Conservation (phyloP, 2,329 filamentous ascomycete species). For the Epicoccum nigrum region DNA sequence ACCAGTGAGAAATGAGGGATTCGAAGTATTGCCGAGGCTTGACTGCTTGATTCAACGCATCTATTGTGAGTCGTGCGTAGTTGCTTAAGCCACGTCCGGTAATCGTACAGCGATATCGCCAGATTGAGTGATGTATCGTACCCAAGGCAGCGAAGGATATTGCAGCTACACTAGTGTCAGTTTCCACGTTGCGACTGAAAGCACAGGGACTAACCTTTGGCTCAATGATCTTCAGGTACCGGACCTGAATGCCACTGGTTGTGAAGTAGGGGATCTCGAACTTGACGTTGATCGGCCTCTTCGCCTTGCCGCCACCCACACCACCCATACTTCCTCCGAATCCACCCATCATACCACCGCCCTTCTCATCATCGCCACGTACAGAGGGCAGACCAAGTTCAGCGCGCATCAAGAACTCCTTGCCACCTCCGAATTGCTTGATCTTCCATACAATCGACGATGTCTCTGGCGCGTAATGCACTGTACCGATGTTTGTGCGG, state of each 20-base stretch:
- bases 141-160: conserved; percentile 98
- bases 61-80: conserved; percentile 15
- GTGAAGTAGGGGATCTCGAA: conserved; percentile 99
- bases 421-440: conserved; percentile 98
- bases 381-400: conserved; percentile 94
- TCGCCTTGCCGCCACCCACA: conserved; percentile 79
- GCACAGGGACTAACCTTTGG: conserved; percentile 73
- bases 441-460: conserved; percentile 99
- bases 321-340: conserved; percentile 98
- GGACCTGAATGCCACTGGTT: conserved; percentile 97
- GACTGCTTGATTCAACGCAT: conserved; percentile 25
- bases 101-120: conserved; percentile 94
- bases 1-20: not conserved
- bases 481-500: conserved; percentile 94
- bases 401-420: conserved; percentile 98
- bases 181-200: not conserved
- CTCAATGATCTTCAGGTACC: conserved; percentile 98
- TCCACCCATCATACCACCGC: conserved; percentile 95
- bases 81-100: conserved; percentile 76
- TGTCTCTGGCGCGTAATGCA: conserved; percentile 97
- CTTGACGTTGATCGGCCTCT: conserved; percentile 97
- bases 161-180: conserved; percentile 69
- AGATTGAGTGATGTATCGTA: conserved; percentile 97
- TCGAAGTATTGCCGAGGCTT: conserved; percentile 3
- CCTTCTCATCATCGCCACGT: conserved; percentile 91